Evolutionary conservation across 2,329 filamentous ascomycete species (phyloP), one percentile per base, ranked within the genome.

Genomic region (Acrodontium crateriforme): DNA sequence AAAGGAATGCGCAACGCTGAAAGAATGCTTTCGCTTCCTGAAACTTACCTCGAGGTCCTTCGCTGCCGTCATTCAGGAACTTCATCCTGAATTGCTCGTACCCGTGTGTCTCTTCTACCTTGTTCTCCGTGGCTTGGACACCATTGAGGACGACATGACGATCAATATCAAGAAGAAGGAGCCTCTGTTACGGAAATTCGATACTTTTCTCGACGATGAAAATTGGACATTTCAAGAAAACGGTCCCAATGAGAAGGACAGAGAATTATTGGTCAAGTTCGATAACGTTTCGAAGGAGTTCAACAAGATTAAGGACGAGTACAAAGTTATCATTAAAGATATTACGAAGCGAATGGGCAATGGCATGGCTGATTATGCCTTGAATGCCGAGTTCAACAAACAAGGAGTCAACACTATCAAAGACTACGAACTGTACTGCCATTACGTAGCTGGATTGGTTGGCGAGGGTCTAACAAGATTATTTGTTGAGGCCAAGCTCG

Each of bases 141-240:
- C 89, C n/a, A 81, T 98, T 35, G 89, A 98, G 59, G 89, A 98
- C 64, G 89, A 98, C 57, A 95, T 94, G 74, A 92, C 84, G 4
- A 77, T 98, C 35, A 65, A 78, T 3, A 60, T 87, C 20, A 67
- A 71, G 39, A 75, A 69, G 49, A 98, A 98, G 62, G 79, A 91
- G 49, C 83, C 84, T 2, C 58, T 94, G 31, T 64, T 98, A 36
- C 74, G 87, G 37, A 66, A 78, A 25, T 98, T 98, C 56, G 65
- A 91, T 51, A 60, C 78, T 30, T 67, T 77, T 40, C 67, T 95
- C 48, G 76, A 83, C 41, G 58, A 77, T 39, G 81, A 92, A 40
- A 85, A 83, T 29, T 98, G 89, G 89, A 91, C 71, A 5, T 98
- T 85, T 52, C 69, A 71, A 31, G 82, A 74, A 32, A 94, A 81